Base-by-base conservation (phyloP, 164 flowering plant genomes). In the Santalum album region DNA sequence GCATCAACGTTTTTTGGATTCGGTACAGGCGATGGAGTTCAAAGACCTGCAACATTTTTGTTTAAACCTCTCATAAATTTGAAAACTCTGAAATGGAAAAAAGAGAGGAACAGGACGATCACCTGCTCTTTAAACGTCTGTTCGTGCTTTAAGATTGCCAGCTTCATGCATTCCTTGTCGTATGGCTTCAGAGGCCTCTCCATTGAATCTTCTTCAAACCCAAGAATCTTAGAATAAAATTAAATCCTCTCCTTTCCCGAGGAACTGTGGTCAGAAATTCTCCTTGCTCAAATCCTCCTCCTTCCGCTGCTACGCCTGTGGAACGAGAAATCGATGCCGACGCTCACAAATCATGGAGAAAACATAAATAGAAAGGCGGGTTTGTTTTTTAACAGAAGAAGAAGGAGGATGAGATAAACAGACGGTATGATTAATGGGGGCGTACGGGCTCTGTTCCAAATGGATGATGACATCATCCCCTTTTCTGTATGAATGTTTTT, bases 11-110 rank as follows among this genome's bases (percentile, higher is more conserved):
- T 69, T 84, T 86, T 68, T 90, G 98, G 29, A 69, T 70, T 61
- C 49, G 70, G 53, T 90, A 90, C 12, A 87, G 63, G 3, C 96
- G 84, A 62, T 90, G 98, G 52, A 90, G 96, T 62, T 87, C 95
- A 35, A 54, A 62, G 18, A 90, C 86, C 95, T 90, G 75, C 56
- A 59, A 25, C 3, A 38, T 38, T 38, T 12, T 38, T 38, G 16
- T 12, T 12, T 14, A 11, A 15, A 0, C 16, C 42, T 14, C 12
- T 11, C 4, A 38, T 32, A 6, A 6, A 12, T 32, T 32, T 7
- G 36, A 32, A 32, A 12, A 32, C 1, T 32, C 12, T 12, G 1
- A 17, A 17, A 4, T 17, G 45, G 42, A 45, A 38, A 20, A 23
- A 2, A 56, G n/a, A 18, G 25, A 38, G 12, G 1, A 20, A 52